Conservation (phyloP, 257 asterid genomes). For the Avicennia marina region DNA sequence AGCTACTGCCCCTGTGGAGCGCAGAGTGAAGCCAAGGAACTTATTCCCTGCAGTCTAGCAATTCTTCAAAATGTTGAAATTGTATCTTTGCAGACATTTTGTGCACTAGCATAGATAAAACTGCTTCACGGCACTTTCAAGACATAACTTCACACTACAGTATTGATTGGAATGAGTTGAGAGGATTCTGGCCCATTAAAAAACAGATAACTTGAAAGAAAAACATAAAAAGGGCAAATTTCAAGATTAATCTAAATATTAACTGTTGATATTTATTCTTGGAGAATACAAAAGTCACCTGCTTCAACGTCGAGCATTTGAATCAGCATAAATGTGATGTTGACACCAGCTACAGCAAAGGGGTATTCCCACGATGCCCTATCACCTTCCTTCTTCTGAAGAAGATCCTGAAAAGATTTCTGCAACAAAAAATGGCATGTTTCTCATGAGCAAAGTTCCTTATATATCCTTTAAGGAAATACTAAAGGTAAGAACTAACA, state of each 20-base stretch:
- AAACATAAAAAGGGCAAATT: conserved; percentile 1
- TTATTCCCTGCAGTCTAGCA: too few relatives aligned
- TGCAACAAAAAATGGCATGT: conserved; percentile 28
- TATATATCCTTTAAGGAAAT: background rate
- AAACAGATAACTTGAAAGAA: background rate
- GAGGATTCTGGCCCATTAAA: conserved; percentile 13
- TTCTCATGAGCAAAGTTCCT: conserved; percentile 8
- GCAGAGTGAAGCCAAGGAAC: background rate
- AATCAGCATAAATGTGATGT: conserved; percentile 95
- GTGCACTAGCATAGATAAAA: background rate
- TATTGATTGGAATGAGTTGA: background rate
- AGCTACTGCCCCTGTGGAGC: conserved; percentile 1
- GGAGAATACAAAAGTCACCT: conserved; percentile 35
- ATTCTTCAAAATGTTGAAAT: too few relatives aligned
- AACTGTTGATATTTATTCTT: conserved; percentile 7
- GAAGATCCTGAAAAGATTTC: conserved; percentile 98
- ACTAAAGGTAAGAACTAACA: background rate
- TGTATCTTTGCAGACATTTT: background rate
- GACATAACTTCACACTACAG: background rate
- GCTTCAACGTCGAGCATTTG: conserved; percentile 99
- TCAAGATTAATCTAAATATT: background rate
- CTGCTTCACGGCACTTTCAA: too few relatives aligned
- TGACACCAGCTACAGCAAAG: conserved; percentile 99
- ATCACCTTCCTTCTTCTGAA: conserved; percentile 90
- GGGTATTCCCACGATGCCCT: conserved; percentile 98